Evolutionary conservation across 1,284 basidiomycete genomes (phyloP), one percentile per base, ranked within the genome.

Genomic region (Gastroboletus turbinatus): DNA sequence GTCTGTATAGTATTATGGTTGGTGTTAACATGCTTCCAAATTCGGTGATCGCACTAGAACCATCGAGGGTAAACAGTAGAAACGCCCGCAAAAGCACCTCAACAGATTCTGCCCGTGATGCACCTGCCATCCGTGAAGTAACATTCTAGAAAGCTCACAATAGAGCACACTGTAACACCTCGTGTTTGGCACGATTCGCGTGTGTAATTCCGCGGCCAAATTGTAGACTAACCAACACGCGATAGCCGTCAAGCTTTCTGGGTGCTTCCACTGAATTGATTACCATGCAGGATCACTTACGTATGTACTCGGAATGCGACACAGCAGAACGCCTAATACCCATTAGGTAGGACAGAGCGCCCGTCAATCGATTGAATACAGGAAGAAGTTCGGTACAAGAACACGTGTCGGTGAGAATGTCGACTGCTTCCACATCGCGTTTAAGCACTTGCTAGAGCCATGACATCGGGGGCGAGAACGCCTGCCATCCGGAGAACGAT

Each of bases 131-230:
- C 43, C 29, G 27, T 50, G n/a, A 40, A 55, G 36, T 36, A 50
- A 40, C 47, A 53, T 46, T 58, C 47, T 44, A 32, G 39, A 64
- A 56, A 40, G 55, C 25, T 53, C 30, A 49, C 50, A 39, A 59
- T 56, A 51, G 44, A 55, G 39, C 35, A 10, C 39, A 33, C 38
- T 19, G 38, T 39, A 39, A 21, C 30, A 32, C 52, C 55, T 54
- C 64, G 40, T 68, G 66, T 55, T 52, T 46, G 35, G 47, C 32
- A 52, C 27, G 27, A 47, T 49, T 45, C 30, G 36, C 50, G 66
- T 57, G 57, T 55, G 61, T 42, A 59, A 68, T 70, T 53, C 69
- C 61, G 67, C 67, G 67, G 67, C 17, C 33, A 57, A 33, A 30
- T 43, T 27, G 46, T 17, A 46, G 35, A 45, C 45, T 36, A 46